Evolutionary conservation across 495 filamentous ascomycete genomes (phyloP).

Genomic region (Penicillium soppii): DNA sequence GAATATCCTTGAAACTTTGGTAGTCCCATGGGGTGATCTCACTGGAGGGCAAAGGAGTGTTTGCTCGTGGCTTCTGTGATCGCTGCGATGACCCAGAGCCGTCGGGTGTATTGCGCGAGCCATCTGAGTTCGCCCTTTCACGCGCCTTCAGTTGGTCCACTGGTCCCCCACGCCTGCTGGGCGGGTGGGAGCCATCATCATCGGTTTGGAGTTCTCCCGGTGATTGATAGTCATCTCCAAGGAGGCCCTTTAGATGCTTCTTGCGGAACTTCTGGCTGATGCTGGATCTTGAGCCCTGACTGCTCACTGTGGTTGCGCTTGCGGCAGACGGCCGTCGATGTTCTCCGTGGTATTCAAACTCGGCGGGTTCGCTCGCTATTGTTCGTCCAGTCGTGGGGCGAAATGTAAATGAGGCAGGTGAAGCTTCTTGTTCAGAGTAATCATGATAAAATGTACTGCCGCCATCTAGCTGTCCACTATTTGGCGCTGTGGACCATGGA

Average conservation of each 20-base stretch:
- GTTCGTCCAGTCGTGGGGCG: constrained; percentile 63
- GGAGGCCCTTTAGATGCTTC: constrained; percentile 75
- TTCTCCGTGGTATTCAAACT: constrained; percentile 64
- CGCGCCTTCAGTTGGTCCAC: constrained; percentile 57
- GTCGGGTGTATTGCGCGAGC: constrained; percentile 25
- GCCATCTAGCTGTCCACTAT: constrained; percentile 31
- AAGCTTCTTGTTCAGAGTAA: constrained; percentile 39
- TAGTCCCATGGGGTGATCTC: constrained; percentile 96
- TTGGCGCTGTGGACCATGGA: constrained; percentile 32
- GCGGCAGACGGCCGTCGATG: constrained; percentile 85
- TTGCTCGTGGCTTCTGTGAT: constrained; percentile 62
- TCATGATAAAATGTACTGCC: constrained; percentile 46
- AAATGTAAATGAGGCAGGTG: constrained; percentile 64
- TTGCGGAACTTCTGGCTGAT: constrained; percentile 64
- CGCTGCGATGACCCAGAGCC: constrained; percentile 60
- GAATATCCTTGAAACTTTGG: constrained; percentile 84
- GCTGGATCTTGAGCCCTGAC: constrained; percentile 83
- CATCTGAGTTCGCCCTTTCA: constrained; percentile 74
- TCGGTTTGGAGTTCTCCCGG: constrained; percentile 64
- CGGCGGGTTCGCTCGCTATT: constrained; percentile 65
- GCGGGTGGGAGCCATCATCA: constrained; percentile 50
- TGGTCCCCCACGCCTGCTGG: constrained; percentile 38
- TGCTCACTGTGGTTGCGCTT: constrained; percentile 86
- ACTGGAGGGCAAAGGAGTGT: constrained; percentile 80
- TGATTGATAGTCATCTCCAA: constrained; percentile 77